These are phyloP conservation scores for Trichoderma sp. DNA, from an alignment of 2,329 filamentous ascomycete species.

Conservation along the genomic window DNA sequence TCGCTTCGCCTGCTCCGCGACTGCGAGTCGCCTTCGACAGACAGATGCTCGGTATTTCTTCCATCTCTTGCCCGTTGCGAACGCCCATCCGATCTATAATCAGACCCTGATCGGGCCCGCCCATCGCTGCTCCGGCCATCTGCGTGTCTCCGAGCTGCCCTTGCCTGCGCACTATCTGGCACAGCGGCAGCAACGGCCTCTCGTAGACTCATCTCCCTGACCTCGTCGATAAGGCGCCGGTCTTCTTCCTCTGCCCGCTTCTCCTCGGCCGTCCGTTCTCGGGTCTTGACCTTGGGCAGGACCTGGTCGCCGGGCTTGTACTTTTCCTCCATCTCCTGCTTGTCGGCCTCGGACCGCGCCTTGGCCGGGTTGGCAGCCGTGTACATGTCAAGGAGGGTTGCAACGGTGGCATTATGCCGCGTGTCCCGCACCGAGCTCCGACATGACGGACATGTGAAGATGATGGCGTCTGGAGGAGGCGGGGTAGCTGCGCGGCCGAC, in stretches of 20 bases:
- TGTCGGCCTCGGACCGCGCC: conserved; percentile 67
- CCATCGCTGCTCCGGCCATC: conserved; percentile 35
- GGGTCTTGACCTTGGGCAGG: conserved; percentile 57
- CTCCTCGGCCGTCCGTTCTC: conserved; percentile 52
- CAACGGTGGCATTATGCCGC: conserved; percentile 84
- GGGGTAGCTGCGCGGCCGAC: conserved; percentile 50
- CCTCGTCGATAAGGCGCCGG: conserved; percentile 65
- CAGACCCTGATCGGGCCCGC: conserved; percentile 32
- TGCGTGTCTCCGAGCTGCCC: conserved; percentile 31
- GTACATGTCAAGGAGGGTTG: conserved; percentile 85
- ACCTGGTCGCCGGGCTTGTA: conserved; percentile 83
- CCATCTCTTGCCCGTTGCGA: conserved; percentile 28
- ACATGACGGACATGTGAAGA: conserved; percentile 90
- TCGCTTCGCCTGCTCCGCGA: conserved; percentile 41
- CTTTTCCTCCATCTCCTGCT: conserved; percentile 67
- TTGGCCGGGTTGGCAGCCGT: conserved; percentile 75
- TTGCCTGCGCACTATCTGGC: not conserved
- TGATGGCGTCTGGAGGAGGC: conserved; percentile 45
- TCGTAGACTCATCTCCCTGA: conserved; percentile 69
- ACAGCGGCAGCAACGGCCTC: conserved; percentile 49
- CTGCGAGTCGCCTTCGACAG: conserved; percentile 33
- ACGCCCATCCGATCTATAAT: conserved; percentile 31
- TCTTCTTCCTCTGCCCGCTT: conserved; percentile 62
- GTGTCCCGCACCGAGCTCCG: conserved; percentile 83
- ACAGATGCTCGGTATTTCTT: conserved; percentile 36